phyloP scores from a whole-genome alignment of 2,329 filamentous ascomycete species.

The Tolypocladium cylindrosporum region DNA sequence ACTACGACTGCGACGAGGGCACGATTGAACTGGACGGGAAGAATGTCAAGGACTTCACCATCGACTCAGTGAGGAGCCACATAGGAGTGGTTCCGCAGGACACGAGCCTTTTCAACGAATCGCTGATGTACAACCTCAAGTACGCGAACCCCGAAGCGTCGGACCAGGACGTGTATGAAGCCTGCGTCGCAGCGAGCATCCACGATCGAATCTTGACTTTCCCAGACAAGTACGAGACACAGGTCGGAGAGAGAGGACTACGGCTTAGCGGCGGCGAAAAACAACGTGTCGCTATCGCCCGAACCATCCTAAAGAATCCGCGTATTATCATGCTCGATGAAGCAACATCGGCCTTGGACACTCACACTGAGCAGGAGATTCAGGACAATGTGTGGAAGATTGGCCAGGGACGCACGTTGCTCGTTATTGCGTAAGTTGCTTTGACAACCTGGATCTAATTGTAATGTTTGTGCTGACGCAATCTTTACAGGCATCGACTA shows the following conservation, averaged over 20 bases:
- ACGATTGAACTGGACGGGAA: conserved; percentile 76
- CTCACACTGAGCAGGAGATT: conserved; percentile 87
- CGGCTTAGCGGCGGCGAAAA: conserved; percentile 86
- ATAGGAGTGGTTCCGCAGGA: conserved; percentile 97
- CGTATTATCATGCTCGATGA: conserved; percentile 90
- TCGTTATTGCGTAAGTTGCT: conserved; percentile 75
- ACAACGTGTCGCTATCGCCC: conserved; percentile 85
- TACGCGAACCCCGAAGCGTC: conserved; percentile 77
- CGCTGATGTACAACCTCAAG: conserved; percentile 86
- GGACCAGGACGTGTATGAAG: conserved; percentile 71
- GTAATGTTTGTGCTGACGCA: conserved; percentile 8
- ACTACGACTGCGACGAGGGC: conserved; percentile 79
- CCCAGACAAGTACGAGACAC: conserved; percentile 79
- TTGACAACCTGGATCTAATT: not conserved
- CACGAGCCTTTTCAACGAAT: conserved; percentile 89
- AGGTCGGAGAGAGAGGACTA: conserved; percentile 82
- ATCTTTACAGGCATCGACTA: conserved; percentile 53
- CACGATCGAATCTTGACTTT: conserved; percentile 87
- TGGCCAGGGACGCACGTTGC: conserved; percentile 76
- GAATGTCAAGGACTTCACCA: conserved; percentile 77
- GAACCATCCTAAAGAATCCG: conserved; percentile 86
- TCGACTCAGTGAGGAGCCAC: conserved; percentile 81
- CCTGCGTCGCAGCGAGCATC: conserved; percentile 79
- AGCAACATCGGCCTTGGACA: conserved; percentile 83
- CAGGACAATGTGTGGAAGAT: conserved; percentile 77